phyloP scores from a whole-genome alignment of 2,329 filamentous ascomycete genomes.

The Myriangium duriaei region DNA sequence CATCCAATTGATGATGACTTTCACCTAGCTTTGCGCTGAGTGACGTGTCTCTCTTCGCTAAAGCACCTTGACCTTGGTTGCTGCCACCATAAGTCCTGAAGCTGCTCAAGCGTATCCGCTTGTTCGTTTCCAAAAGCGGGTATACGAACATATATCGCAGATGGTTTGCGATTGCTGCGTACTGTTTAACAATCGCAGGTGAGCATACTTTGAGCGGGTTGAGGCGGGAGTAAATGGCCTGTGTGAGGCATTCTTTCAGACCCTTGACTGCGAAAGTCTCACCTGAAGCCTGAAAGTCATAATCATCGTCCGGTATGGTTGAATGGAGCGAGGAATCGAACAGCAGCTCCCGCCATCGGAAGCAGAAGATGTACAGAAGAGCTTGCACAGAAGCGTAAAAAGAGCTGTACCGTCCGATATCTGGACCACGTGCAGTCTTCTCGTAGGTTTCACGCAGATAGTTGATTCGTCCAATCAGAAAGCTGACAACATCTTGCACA shows the following conservation, averaged over 20 bases:
- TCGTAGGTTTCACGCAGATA: slow-evolving; percentile 62
- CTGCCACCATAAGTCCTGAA: slow-evolving; percentile 33
- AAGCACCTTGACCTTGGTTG: slow-evolving; percentile 5
- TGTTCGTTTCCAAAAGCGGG: slow-evolving; percentile 80
- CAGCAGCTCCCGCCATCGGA: slow-evolving; percentile 87
- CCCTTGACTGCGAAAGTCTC: slow-evolving; percentile 68
- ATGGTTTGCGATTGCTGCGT: slow-evolving; percentile 75
- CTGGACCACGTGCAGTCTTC: slow-evolving; percentile 64
- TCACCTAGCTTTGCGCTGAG: slow-evolving; percentile 50
- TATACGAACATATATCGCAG: slow-evolving; percentile 84
- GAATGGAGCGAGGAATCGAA: slow-evolving; percentile 34
- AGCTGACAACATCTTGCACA: slow-evolving; percentile 70
- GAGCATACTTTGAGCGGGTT: slow-evolving; percentile 95
- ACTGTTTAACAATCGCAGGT: slow-evolving; percentile 78
- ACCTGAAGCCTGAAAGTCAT: slow-evolving; percentile 25
- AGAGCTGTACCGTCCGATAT: slow-evolving; percentile 67
- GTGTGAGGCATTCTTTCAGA: slow-evolving; percentile 60
- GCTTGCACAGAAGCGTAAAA: slow-evolving; percentile 88
- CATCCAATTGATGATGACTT: slow-evolving; percentile 72
- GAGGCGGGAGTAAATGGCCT: slow-evolving; percentile 73
- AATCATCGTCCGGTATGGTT: slow-evolving; percentile 33
- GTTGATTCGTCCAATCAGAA: slow-evolving; percentile 67
- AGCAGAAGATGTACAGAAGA: slow-evolving; percentile 90
- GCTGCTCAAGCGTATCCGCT: slow-evolving; percentile 63
- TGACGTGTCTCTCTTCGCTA: slow-evolving; percentile 44